A percentile compares a stretch with the other conserved stretches of the same genome.
Evolutionary conservation across 768 basidiomycete species (phyloP).

Genomic region (Gyrodon lividus): DNA sequence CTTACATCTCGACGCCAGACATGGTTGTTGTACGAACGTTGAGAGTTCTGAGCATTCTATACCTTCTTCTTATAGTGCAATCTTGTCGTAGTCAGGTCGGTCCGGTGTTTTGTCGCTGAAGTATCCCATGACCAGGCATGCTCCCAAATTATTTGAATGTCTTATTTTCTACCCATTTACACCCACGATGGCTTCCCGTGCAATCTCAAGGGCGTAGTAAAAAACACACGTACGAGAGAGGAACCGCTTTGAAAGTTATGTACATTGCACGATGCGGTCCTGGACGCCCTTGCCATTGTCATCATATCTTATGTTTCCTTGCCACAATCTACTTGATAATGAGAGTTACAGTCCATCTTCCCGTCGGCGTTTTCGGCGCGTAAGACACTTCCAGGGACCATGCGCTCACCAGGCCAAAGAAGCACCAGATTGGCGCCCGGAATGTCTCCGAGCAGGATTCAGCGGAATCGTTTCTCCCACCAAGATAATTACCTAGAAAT

Average conservation of each 20-base stretch:
- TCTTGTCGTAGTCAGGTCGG: constrained; percentile 1
- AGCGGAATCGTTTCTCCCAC: not conserved
- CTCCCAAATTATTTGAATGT: constrained; percentile 4
- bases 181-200: constrained; percentile 16
- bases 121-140: constrained; percentile 16
- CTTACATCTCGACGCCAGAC: constrained; percentile 64
- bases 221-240: no score
- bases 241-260: not conserved
- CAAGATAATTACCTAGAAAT: constrained; percentile 55
- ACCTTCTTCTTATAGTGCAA: constrained; percentile 17
- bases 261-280: not conserved
- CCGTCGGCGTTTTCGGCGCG: not conserved
- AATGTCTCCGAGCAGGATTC: no score
- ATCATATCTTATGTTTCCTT: not conserved
- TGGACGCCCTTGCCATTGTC: not conserved
- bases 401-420: not conserved
- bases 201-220: not conserved
- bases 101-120: constrained; percentile 5
- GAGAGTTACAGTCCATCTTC: not conserved
- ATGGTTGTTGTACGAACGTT: constrained; percentile 32
- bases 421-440: not conserved
- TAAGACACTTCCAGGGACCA: not conserved
- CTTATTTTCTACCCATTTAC: constrained; percentile 2
- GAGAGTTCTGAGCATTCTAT: not conserved
- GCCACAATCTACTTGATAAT: not conserved